A percentile compares a stretch with the other conserved stretches of the same genome.
These are phyloP conservation scores for Emericellopsis atlantica DNA, from an alignment of 2,329 filamentous ascomycete genomes.

Conservation along the genomic window DNA sequence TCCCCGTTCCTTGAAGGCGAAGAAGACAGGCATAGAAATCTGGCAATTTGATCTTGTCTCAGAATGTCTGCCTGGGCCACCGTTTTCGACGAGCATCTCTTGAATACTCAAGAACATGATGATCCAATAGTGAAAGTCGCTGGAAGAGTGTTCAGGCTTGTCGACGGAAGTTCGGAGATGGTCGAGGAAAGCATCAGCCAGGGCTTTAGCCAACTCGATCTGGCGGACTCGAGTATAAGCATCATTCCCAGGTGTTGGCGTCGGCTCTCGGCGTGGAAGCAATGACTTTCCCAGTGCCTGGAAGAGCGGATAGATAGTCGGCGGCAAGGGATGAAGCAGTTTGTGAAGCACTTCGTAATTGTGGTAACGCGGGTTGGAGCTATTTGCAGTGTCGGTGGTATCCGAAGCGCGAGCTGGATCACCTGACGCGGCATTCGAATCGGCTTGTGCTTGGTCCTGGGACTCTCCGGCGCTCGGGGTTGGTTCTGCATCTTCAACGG, in stretches of 20 bases:
- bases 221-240: conserved; percentile 40
- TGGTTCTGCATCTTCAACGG: too few relatives aligned
- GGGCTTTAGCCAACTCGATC: conserved; percentile 44
- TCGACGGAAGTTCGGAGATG: conserved; percentile 44
- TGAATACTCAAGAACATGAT: conserved; percentile 67
- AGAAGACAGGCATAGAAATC: conserved; percentile 63
- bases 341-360: conserved; percentile 71
- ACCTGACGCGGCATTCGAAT: too few relatives aligned
- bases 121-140: conserved; percentile 71
- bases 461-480: too few relatives aligned
- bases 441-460: too few relatives aligned
- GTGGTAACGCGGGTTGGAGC: conserved; percentile 34
- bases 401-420: too few relatives aligned
- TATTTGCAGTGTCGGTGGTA: conserved; percentile 23
- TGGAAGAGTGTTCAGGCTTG: conserved; percentile 33
- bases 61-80: conserved; percentile 30
- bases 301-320: conserved; percentile 73
- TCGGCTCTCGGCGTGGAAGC: conserved; percentile 53
- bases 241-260: conserved; percentile 35
- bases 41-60: conserved; percentile 31
- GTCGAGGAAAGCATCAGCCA: conserved; percentile 58
- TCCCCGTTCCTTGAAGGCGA: conserved; percentile 73
- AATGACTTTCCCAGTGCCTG: conserved; percentile 76
- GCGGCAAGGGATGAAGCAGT: conserved; percentile 66
- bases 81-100: conserved; percentile 63